Base-by-base conservation (phyloP, 1,284 basidiomycete genomes). In the Microbotryomycetes sp. region DNA sequence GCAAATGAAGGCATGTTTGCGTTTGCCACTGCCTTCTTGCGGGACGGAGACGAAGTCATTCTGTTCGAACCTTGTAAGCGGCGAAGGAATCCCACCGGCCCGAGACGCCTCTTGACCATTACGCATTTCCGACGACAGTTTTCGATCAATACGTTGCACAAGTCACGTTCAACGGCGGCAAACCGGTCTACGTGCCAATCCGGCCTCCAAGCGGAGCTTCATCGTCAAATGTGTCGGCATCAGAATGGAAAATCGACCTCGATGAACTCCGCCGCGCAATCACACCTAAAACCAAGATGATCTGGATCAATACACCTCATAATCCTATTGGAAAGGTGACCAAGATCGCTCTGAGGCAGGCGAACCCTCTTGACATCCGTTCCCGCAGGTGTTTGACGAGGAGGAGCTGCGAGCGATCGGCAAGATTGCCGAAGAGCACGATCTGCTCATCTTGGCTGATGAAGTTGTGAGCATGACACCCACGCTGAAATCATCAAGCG, bases 11-110 rank as follows among this genome's bases (percentile, higher is more conserved):
- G 91, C 24, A 88, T 91, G 79, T 97, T 92, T 75, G 85, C 59
- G 86, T 93, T 71, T 82, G 84, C 71, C 47, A 55, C 67, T 7
- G 92, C 93, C 0, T 94, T 93, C 78, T 77, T 92, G 52, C 85
- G 94, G 65, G 80, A 83, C 41, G 91, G 87, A 7, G 96, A 98
- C 74, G 94, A 97, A 76, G 96, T 98, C 63, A 93, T 99, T 75
- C 85, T 97, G 81, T 93, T 98, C 73, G 96, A 98, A 78, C 77
- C 35, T 70, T 73, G 61, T 76, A 74, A 53, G 71, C 65, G 16
- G 72, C 56, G 24, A 53, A n/a, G n/a, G n/a, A n/a, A n/a, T n/a
- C n/a, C n/a, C n/a, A n/a, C n/a, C n/a, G n/a, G 11, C 48, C 11
- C 16, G 23, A 48, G 48, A 23, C 46, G 21, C 28, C 35, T 45